A percentile compares a stretch with the other conserved stretches of the same genome.
Conservation (phyloP, 192 early-diverging fungal species). For the Phlyctochytrium bullatum region DNA sequence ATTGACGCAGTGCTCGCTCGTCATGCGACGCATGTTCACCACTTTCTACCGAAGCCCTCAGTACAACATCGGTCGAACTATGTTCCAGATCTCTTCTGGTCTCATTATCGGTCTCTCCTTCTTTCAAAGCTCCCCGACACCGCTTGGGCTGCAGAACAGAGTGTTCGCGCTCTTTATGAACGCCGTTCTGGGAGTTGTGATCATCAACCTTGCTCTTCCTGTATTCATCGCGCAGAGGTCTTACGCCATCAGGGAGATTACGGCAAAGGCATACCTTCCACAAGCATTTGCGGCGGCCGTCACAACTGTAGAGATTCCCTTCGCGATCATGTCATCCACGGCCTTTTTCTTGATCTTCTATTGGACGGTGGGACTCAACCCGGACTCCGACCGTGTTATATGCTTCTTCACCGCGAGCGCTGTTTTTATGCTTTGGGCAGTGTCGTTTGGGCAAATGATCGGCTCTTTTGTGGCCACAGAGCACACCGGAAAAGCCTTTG, state of each 20-base stretch:
- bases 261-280: constrained; percentile 70
- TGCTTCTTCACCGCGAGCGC: constrained; percentile 56
- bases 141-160: constrained; percentile 61
- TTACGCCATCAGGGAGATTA: constrained; percentile 66
- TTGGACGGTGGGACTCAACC: constrained; percentile 70
- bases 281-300: constrained; percentile 62
- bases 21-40: constrained; percentile 60
- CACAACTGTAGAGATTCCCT: constrained; percentile 69
- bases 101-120: constrained; percentile 77
- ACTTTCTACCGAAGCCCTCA: constrained; percentile 71
- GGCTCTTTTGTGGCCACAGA: constrained; percentile 63
- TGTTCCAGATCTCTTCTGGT: constrained; percentile 55
- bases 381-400: constrained; percentile 41
- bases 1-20: too few relatives aligned
- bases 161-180: constrained; percentile 72
- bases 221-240: constrained; percentile 65
- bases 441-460: constrained; percentile 70
- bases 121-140: constrained; percentile 55
- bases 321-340: constrained; percentile 58
- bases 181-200: constrained; percentile 60
- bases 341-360: constrained; percentile 71
- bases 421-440: constrained; percentile 61
- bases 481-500: constrained; percentile 57
- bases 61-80: constrained; percentile 73
- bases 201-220: constrained; percentile 70